Base-by-base conservation (phyloP, 345 rosid genomes). In the Arabidopsis arenosa region DNA sequence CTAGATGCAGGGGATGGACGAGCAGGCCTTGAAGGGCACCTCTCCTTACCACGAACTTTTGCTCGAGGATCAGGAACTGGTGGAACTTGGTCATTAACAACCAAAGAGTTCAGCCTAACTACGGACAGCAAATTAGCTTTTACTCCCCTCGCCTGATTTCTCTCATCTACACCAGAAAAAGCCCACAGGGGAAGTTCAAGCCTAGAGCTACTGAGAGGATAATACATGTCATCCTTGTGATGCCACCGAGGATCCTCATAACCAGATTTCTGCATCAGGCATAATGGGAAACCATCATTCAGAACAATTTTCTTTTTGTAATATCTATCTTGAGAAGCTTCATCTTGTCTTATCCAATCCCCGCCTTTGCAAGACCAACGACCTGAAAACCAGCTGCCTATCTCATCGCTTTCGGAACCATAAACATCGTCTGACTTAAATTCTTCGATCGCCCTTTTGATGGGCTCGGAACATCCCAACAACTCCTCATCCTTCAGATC, bases 141-240 rank as follows among this genome's bases (percentile, higher is more conserved):
- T 56, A 85, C 76, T 79, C 94, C 98, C 77, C 96, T 91, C 28
- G 63, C 73, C 67, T 80, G 92, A 74, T 74, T 92, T 80, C 86
- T 87, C 77, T 95, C 99, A 68, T 96, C 98, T 41, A 79, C 60
- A 69, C 79, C 77, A 39, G 91, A 87, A 82, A 88, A 91, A 28
- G 96, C 92, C 98, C 99, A 96, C 51, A 87, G 82, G 73, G 97
- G 98, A 68, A 96, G 93, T 74, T 96, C 99, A 83, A 96, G 97
- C 87, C 88, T 87, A 81, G 80, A 84, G 84, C 85, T 81, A 39
- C 85, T 86, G 59, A 87, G 84, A 79, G 97, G 96, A 80, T 77
- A 67, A 80, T 96, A 93, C 74, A 89, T 70, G 68, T 89, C 93
- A 83, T 96, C 96, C 77, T 89, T 96, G 72, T 85, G 84, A 71